These are phyloP conservation scores for Mycena amicta DNA, from an alignment of 768 basidiomycete genomes.

Conservation along the genomic window DNA sequence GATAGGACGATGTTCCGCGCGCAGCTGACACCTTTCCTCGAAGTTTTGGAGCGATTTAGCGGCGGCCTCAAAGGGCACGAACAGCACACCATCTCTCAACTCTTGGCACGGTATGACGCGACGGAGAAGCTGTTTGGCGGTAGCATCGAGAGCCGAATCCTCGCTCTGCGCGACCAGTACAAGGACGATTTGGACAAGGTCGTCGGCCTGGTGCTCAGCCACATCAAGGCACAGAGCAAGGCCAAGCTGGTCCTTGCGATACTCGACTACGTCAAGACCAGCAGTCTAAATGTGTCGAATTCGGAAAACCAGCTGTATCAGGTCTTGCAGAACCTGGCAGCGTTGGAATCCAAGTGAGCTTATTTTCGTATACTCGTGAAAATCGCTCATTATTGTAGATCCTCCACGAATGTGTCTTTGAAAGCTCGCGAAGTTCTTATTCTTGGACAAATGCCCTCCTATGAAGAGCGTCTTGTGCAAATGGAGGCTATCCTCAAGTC, in stretches of 20 bases:
- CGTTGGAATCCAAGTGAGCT: constrained; percentile 84
- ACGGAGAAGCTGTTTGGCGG: constrained; percentile 94
- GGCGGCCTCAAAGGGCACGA: constrained; percentile 88
- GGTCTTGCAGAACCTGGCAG: constrained; percentile 79
- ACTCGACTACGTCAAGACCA: constrained; percentile 87
- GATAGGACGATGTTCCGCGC: constrained; percentile 81
- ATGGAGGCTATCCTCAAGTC: constrained; percentile 93
- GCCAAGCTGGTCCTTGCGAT: constrained; percentile 83
- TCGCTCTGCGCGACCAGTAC: constrained; percentile 87
- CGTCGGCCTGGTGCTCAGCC: constrained; percentile 84
- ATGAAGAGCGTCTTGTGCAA: constrained; percentile 89
- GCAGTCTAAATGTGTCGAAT: constrained; percentile 74
- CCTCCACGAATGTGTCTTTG: constrained; percentile 87
- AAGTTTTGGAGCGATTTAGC: constrained; percentile 77
- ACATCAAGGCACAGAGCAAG: constrained; percentile 94
- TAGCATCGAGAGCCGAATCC: constrained; percentile 89
- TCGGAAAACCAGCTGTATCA: constrained; percentile 73
- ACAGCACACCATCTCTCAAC: constrained; percentile 69
- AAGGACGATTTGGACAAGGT: constrained; percentile 92
- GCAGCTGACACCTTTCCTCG: constrained; percentile 69
- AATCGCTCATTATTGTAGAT: constrained; percentile 45
- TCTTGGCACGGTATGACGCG: constrained; percentile 78
- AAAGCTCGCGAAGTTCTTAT: constrained; percentile 98
- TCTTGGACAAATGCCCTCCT: constrained; percentile 93
- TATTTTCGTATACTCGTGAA: not conserved